Percentiles rank a stretch among this genome's conserved stretches.
Conservation (phyloP, 768 basidiomycete species). For the Mycena pura region DNA sequence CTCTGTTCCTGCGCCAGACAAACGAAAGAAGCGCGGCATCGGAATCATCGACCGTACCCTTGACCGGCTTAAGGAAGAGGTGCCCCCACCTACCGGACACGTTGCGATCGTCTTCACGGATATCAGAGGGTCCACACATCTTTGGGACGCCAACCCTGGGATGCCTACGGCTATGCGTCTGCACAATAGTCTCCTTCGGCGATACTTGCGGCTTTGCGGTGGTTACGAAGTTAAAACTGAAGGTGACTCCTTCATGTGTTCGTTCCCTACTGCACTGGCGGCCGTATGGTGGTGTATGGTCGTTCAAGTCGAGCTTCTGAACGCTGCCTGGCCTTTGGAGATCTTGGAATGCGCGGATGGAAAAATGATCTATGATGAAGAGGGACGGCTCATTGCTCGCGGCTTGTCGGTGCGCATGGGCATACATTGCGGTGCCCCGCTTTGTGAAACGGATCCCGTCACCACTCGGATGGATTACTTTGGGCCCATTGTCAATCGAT, state of each 20-base stretch:
- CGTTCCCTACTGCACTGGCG: slow-evolving; percentile 87
- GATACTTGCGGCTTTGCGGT: slow-evolving; percentile 86
- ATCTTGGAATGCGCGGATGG: slow-evolving; percentile 94
- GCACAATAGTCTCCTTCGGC: slow-evolving; percentile 87
- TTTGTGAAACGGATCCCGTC: slow-evolving; percentile 90
- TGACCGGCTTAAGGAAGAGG: slow-evolving; percentile 74
- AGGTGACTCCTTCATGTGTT: slow-evolving; percentile 99
- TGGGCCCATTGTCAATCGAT: slow-evolving; percentile 94
- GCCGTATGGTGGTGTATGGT: slow-evolving; percentile 91
- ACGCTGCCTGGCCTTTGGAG: slow-evolving; percentile 90
- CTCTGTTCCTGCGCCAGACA: slow-evolving; percentile 14
- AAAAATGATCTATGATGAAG: slow-evolving; percentile 70
- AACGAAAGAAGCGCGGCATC: slow-evolving; percentile 42
- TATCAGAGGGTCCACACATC: slow-evolving; percentile 93
- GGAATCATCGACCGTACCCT: slow-evolving; percentile 65
- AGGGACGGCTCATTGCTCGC: slow-evolving; percentile 76
- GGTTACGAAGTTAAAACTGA: slow-evolving; percentile 99
- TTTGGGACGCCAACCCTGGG: slow-evolving; percentile 96
- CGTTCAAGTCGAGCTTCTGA: slow-evolving; percentile 83
- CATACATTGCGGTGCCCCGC: slow-evolving; percentile 89
- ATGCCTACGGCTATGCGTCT: slow-evolving; percentile 94
- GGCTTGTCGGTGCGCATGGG: slow-evolving; percentile 98
- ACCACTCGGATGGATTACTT: slow-evolving; percentile 98
- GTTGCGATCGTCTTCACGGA: slow-evolving; percentile 97
- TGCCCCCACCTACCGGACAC: slow-evolving; percentile 84